Percentiles rank a stretch among this genome's conserved stretches.
Conservation (phyloP, 106 monocot species). For the Dactylorhiza incarnata region DNA sequence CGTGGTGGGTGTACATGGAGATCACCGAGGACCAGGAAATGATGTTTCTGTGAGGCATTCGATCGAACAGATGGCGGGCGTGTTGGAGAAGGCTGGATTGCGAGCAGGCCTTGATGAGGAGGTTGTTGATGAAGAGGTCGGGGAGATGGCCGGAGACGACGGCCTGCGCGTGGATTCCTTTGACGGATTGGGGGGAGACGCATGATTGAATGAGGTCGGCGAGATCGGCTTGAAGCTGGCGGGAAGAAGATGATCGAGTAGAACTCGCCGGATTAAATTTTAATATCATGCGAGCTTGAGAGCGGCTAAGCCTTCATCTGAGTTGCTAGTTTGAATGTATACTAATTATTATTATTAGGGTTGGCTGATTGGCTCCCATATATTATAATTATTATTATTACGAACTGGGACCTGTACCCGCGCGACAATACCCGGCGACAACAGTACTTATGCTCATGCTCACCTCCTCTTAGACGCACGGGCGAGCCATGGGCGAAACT, state of each 20-base stretch:
- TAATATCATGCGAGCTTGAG: neutral
- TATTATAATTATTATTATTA: too few species aligned
- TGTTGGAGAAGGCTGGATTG: slow-evolving; percentile 14
- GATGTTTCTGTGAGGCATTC: slow-evolving; percentile 55
- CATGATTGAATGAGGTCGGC: slow-evolving; percentile 41
- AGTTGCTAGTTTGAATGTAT: too few species aligned
- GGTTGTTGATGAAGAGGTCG: slow-evolving; percentile 56
- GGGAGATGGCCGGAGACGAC: slow-evolving; percentile 24
- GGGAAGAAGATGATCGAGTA: neutral
- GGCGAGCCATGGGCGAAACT: too few species aligned
- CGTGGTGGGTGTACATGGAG: slow-evolving; percentile 45
- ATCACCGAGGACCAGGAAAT: slow-evolving; percentile 75
- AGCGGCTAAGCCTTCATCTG: too few species aligned
- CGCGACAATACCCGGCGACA: too few species aligned
- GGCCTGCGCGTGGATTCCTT: slow-evolving; percentile 37
- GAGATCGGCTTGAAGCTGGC: slow-evolving; percentile 8
- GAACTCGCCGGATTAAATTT: neutral
- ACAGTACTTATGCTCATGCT: too few species aligned
- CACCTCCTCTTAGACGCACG: too few species aligned
- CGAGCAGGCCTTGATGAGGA: slow-evolving; percentile 53
- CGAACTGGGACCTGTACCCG: too few species aligned
- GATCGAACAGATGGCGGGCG: slow-evolving; percentile 58
- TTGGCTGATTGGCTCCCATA: too few species aligned
- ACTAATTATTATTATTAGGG: too few species aligned
- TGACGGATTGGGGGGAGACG: slow-evolving; percentile 24